A percentile compares a stretch with the other conserved stretches of the same genome.
phyloP scores from a whole-genome alignment of 768 basidiomycete species.

The Sistotremastrum niveocremeum region DNA sequence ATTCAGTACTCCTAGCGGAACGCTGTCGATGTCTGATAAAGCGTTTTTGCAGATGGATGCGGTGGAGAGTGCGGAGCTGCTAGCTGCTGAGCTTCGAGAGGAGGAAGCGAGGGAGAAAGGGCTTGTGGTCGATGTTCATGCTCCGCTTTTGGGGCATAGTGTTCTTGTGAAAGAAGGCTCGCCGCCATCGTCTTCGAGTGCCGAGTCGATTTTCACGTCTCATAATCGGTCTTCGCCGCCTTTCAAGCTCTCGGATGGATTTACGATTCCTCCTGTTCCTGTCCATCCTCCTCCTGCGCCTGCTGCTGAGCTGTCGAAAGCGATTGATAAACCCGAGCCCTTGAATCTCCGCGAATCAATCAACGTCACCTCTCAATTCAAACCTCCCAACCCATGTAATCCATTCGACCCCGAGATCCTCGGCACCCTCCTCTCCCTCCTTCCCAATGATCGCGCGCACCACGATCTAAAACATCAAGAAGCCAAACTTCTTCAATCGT shows the following conservation, averaged over 20 bases:
- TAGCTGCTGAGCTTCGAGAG: slow-evolving; percentile 30
- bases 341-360: slow-evolving; percentile 55
- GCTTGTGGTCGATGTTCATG: slow-evolving; percentile 1
- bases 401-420: slow-evolving; percentile 62
- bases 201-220: too few relatives aligned
- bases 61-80: slow-evolving; percentile 35
- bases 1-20: slow-evolving; percentile 16
- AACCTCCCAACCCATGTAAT: slow-evolving; percentile 78
- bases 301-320: background rate
- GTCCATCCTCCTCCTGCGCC: background rate
- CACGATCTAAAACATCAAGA: slow-evolving; percentile 43
- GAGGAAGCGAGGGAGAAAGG: slow-evolving; percentile 13
- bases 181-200: background rate
- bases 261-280: slow-evolving; percentile 1
- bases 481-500: slow-evolving; percentile 43
- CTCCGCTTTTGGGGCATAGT: background rate
- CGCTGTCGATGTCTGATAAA: slow-evolving; percentile 12
- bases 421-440: slow-evolving; percentile 46
- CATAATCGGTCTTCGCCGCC: too few relatives aligned
- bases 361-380: slow-evolving; percentile 47
- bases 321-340: background rate
- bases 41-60: slow-evolving; percentile 24
- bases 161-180: background rate
- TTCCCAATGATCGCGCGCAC: slow-evolving; percentile 46
- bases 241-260: slow-evolving; percentile 1